Evolutionary conservation across 192 early-diverging fungal genomes (phyloP), one percentile per base, ranked within the genome.

Genomic region (Diversispora eburnea): DNA sequence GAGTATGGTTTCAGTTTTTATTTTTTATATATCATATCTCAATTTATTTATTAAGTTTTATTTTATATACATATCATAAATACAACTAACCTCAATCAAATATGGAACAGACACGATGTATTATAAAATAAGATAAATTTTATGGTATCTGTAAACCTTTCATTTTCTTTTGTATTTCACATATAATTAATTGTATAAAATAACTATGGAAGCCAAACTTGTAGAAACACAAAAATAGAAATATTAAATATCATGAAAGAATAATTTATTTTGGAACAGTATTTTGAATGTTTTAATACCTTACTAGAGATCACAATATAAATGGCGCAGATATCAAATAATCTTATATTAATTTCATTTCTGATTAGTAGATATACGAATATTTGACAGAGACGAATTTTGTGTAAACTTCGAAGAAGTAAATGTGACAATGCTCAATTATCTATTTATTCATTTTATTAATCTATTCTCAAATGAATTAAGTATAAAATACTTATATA

Each of bases 101-200:
- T n/a, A n/a, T n/a, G n/a, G n/a, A n/a, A n/a, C n/a, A n/a, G n/a
- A n/a, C n/a, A n/a, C n/a, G n/a, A n/a, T n/a, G 13, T n/a, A 55
- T n/a, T n/a, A n/a, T n/a, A n/a, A n/a, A 55, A 55, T 15, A 1
- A 55, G 52, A 12, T 12, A 55, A 55, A 55, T 55, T 55, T 1
- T 55, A 55, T 12, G 1, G 52, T 55, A 12, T 55, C 13, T 33
- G 25, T 33, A 55, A 62, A 17, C 22, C 13, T 33, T 20, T 15
- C 60, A 62, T 62, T 62, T 62, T 62, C 60, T 62, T 62, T 62
- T 33, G 60, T 48, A 48, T 19, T 45, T 48, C 39, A 45, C 41
- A 65, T 65, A 65, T 65, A 65, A 65, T 65, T 65, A 65, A 65
- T 48, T 3, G 13, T 65, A 65, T 65, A 64, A 64, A 47, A 64